Evolutionary conservation across 345 rosid species (phyloP).

Genomic region (Gossypium thurberi): DNA sequence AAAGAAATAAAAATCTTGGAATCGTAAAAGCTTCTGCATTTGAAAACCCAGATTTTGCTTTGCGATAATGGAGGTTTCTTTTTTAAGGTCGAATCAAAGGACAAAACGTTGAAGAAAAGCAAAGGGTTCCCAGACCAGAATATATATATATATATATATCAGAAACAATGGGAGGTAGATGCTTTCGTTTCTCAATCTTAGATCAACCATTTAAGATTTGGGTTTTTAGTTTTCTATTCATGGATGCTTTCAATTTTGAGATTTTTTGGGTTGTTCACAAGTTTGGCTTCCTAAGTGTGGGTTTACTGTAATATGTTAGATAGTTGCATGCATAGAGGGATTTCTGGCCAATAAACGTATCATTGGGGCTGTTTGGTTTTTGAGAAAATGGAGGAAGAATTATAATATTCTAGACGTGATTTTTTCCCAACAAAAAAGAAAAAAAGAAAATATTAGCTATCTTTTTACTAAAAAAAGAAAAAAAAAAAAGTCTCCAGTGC

Average conservation of each 20-base stretch:
- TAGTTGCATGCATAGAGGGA: neutral
- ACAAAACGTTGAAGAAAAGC: neutral
- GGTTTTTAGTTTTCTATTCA: neutral
- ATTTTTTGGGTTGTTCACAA: neutral
- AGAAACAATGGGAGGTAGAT: conserved; percentile 32
- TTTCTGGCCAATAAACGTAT: neutral
- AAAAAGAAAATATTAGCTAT: neutral
- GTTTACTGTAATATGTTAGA: neutral
- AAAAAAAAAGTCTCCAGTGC: neutral
- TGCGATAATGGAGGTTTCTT: conserved; percentile 19
- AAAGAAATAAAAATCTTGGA: neutral
- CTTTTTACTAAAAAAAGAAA: no score
- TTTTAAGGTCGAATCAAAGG: conserved; percentile 16
- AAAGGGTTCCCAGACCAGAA: neutral
- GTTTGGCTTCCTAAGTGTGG: neutral
- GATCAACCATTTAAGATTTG: conserved; percentile 11
- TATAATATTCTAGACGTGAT: neutral
- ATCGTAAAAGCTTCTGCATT: neutral
- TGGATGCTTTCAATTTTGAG: neutral
- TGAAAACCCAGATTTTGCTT: conserved; percentile 13
- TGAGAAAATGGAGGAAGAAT: conserved; percentile 11
- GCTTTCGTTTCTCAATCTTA: conserved; percentile 4
- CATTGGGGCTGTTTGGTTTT: conserved; percentile 9
- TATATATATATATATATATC: neutral
- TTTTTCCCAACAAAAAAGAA: neutral